Evolutionary conservation across 2,329 filamentous ascomycete genomes (phyloP).

Genomic region (Decorospora gaudefroyi): DNA sequence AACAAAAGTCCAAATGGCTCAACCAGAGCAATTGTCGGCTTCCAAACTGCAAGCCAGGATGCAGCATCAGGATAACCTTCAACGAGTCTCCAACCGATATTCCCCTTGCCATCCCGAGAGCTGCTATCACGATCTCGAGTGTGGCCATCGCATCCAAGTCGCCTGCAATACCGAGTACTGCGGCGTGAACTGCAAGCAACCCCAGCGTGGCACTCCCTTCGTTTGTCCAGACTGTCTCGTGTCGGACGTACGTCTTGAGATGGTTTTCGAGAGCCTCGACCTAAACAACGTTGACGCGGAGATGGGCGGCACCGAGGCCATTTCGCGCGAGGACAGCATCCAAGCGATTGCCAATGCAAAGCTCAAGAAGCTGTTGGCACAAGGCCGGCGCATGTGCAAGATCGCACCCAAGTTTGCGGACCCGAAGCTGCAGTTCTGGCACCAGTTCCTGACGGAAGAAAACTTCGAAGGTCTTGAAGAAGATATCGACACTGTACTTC

Average conservation of each 20-base stretch:
- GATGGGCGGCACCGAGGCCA: background rate
- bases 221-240: conserved; percentile 11
- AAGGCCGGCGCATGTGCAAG: conserved; percentile 9
- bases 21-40: no score
- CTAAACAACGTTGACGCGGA: conserved; percentile 3
- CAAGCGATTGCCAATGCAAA: conserved; percentile 7
- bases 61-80: no score
- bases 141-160: conserved; percentile 13
- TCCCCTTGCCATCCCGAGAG: conserved; percentile 12
- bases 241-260: conserved; percentile 12
- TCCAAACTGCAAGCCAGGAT: no score
- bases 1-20: no score
- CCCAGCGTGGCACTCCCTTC: conserved; percentile 8
- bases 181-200: conserved; percentile 8
- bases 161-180: conserved; percentile 19
- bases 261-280: conserved; percentile 12
- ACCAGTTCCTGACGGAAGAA: conserved; percentile 14
- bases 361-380: conserved; percentile 3
- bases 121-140: conserved; percentile 12
- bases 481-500: background rate
- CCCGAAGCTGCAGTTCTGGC: conserved; percentile 15
- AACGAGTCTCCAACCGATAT: no score
- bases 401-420: conserved; percentile 12
- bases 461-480: conserved; percentile 6
- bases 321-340: conserved; percentile 3